phyloP scores from a whole-genome alignment of 1,284 basidiomycete genomes.

The Flammula alnicola region DNA sequence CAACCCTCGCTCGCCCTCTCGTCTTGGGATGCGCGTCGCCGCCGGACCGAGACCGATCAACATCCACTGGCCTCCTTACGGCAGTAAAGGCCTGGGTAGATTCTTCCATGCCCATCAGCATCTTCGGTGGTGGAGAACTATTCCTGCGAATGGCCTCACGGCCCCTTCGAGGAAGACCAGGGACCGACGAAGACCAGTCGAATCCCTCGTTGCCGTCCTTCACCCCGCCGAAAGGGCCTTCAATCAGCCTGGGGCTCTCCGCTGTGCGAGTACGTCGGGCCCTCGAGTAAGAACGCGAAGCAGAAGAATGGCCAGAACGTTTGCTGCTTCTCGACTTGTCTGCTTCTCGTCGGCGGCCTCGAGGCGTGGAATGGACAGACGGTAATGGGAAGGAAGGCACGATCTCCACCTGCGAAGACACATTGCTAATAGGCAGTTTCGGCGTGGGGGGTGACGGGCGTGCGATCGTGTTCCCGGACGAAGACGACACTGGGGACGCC shows the following conservation, averaged over 20 bases:
- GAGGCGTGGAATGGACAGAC: constrained; percentile 44
- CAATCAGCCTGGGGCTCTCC: constrained; percentile 23
- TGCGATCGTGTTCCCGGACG: constrained; percentile 53
- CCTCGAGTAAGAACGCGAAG: constrained; percentile 40
- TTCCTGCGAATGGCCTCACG: constrained; percentile 50
- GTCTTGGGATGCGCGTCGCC: constrained; percentile 34
- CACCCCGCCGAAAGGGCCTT: constrained; percentile 31
- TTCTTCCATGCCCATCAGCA: constrained; percentile 36
- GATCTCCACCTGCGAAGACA: constrained; percentile 27
- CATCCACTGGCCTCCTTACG: constrained; percentile 26
- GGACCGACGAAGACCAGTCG: constrained; percentile 36
- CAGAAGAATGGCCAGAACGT: constrained; percentile 34
- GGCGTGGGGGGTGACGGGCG: constrained; percentile 63
- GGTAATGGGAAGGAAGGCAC: constrained; percentile 25
- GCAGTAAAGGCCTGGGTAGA: constrained; percentile 26
- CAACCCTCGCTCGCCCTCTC: constrained; percentile 51
- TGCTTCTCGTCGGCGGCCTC: constrained; percentile 52
- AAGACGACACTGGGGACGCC: constrained; percentile 48
- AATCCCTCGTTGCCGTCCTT: constrained; percentile 37
- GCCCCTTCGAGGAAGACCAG: constrained; percentile 40
- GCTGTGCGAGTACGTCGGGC: constrained; percentile 27
- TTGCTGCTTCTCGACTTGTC: constrained; percentile 36
- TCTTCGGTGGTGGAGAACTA: constrained; percentile 54
- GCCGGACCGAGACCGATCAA: constrained; percentile 25
- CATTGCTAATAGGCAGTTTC: constrained; percentile 43